Percentiles rank a stretch among this genome's conserved stretches.
phyloP scores from a whole-genome alignment of 768 basidiomycete genomes.

The Cubamyces lactineus region DNA sequence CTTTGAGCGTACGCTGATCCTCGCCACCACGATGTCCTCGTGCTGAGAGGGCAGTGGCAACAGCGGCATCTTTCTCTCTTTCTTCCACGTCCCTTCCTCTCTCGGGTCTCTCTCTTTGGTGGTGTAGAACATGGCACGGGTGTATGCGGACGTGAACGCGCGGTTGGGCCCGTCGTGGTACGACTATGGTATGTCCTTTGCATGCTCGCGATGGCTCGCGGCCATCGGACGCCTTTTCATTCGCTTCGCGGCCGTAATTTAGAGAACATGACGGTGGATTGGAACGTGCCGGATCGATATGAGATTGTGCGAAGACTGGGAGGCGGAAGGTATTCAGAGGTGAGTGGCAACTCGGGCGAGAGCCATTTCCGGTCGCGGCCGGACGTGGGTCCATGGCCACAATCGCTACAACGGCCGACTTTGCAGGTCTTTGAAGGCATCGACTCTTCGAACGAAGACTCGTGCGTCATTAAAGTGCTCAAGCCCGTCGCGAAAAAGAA shows the following conservation, averaged over 20 bases:
- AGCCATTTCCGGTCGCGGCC: neutral
- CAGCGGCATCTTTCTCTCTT: constrained; percentile 11
- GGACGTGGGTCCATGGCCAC: neutral
- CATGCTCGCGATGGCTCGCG: neutral
- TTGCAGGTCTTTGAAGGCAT: constrained; percentile 88
- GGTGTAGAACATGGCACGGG: constrained; percentile 62
- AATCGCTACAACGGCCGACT: neutral
- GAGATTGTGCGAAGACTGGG: constrained; percentile 96
- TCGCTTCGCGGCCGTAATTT: neutral
- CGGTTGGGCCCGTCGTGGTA: constrained; percentile 88
- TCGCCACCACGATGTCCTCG: constrained; percentile 21
- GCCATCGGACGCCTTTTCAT: neutral
- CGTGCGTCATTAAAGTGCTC: constrained; percentile 97
- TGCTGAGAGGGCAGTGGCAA: constrained; percentile 17
- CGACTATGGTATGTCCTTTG: constrained; percentile 79
- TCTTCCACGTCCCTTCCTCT: constrained; percentile 1
- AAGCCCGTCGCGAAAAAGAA: constrained; percentile 99
- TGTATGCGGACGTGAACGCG: constrained; percentile 87
- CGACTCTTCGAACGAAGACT: constrained; percentile 87
- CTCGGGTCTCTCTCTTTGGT: neutral
- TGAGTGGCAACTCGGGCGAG: constrained; percentile 36
- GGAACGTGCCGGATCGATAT: constrained; percentile 96
- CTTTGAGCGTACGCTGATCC: constrained; percentile 16
- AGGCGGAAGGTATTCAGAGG: constrained; percentile 93
- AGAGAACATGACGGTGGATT: constrained; percentile 94